Base-by-base conservation (phyloP, 2,329 filamentous ascomycete species). In the Pseudocercospora macadamiae region DNA sequence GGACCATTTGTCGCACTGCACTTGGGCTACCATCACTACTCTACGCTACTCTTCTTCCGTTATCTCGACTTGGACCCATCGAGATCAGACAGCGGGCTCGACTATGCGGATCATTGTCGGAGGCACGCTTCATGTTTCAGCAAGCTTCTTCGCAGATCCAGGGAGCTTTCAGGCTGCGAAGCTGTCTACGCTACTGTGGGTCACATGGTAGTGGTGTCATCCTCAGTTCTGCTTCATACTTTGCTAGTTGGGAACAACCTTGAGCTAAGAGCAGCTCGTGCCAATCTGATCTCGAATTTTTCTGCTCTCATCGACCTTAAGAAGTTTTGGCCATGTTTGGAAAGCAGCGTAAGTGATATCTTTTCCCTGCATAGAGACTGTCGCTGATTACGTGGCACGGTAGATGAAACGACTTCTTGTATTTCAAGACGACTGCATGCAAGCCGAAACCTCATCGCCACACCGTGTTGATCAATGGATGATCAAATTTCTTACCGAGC, bases 31-130 rank as follows among this genome's bases (percentile, higher is more conserved):
- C 76, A 81, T 51, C 74, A 81, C 32, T 80, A 77, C 59, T 72
- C 74, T 3, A 75, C 79, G 51, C 70, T 81, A n/a, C 73, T 82
- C 4, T 79, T 76, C 66, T 82, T 80, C 58, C 77, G 77, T 51
- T 81, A 78, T 61, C 71, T 81, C 0, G 73, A 75, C 44, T 68
- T 72, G 19, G 67, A 71, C 23, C 62, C 64, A 3, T 62, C 66
- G 26, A 48, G 57, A 2, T 55, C 58, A 61, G n/a, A 62, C 47
- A 7, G 25, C 8, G 30, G 42, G 9, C 25, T 16, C 16, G 36
- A n/a, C 3, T 58, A 55, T 45, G 57, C 59, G 14, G 49, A 60
- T 18, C 59, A 61, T 1, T 71, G 73, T 59, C 70, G 70, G 53
- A 49, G 63, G 5, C 74, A 79, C 54, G 76, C 79, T 0, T 68